These are phyloP conservation scores for Russula compacta DNA, from an alignment of 768 basidiomycete species.

Conservation along the genomic window DNA sequence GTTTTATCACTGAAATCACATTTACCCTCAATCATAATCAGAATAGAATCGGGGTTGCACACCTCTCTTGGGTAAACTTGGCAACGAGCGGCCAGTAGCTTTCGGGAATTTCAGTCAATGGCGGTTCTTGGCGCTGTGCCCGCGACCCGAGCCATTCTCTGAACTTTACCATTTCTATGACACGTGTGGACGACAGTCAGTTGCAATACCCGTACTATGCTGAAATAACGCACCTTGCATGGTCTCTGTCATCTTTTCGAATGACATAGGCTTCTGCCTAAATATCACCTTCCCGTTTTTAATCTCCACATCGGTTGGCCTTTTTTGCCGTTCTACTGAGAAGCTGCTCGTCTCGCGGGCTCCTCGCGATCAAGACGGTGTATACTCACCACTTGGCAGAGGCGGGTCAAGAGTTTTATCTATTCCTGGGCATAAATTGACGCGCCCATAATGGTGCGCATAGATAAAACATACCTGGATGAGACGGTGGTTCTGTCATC, in stretches of 20 bases:
- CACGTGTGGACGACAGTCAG: background rate
- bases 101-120: conserved; percentile 53
- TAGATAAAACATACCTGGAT: background rate
- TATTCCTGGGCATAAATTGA: background rate
- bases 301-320: conserved; percentile 45
- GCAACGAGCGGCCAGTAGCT: conserved; percentile 68
- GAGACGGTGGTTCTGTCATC: background rate
- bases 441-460: background rate
- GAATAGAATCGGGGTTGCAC: conserved; percentile 12
- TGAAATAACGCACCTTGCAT: conserved; percentile 51
- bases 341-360: conserved; percentile 21
- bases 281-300: conserved; percentile 71
- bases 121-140: conserved; percentile 36
- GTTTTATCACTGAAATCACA: conserved; percentile 60
- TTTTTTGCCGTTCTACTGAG: conserved; percentile 32
- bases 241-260: conserved; percentile 75
- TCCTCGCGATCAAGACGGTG: background rate
- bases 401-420: background rate
- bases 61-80: conserved; percentile 85
- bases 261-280: conserved; percentile 63
- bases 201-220: background rate
- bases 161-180: conserved; percentile 65
- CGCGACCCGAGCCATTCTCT: conserved; percentile 59
- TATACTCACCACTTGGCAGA: conserved; percentile 3
- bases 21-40: background rate